Evolutionary conservation across 2,329 filamentous ascomycete species (phyloP), one percentile per base, ranked within the genome.

Genomic region (Daldinia sp.): DNA sequence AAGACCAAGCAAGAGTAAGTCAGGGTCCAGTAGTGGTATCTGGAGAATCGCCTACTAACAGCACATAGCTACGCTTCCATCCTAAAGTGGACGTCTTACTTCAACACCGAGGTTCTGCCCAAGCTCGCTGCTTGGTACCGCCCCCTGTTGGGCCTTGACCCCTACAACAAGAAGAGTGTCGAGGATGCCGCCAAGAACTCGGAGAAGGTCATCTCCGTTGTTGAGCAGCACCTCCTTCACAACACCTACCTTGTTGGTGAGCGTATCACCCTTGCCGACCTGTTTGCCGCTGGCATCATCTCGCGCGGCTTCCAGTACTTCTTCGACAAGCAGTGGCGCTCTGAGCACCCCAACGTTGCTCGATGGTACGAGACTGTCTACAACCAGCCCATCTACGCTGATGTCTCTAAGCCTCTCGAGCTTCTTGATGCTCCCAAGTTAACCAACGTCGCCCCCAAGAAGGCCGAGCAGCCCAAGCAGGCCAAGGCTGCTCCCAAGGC

Each of bases 1-100:
- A 98, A 98, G 92, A 99, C 94, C 86, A 99, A 99, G 92, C 95
- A 99, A 88, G 96, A 99, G 90, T 94, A 85, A 81, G 87, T 81
- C 66, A n/a, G 51, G n/a, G 13, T 51, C 44, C 4, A 23, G 2
- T 10, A 51, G 28, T 53, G 7, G 2, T 10, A 33, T 20, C n/a
- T 59, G 3, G 26, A 37, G 10, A 26, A 6, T 15, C 23, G 20
- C 10, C 12, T 35, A 72, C 79, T 80, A 70, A 81, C 51, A 48
- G 26, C 2, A 30, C 18, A 18, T 72, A 90, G 88, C 82, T 95
- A 98, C 84, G 96, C 96, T 78, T 94, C 94, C 76, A 99, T 99
- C 83, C 88, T 99, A 81, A 93, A 92, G 85, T 99, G 96, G 96
- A 90, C 98, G 91, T 98, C 95, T 74, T 98, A 91, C 85, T 92